Conservation (phyloP, 495 filamentous ascomycete genomes). For the Tuber magnatum region DNA sequence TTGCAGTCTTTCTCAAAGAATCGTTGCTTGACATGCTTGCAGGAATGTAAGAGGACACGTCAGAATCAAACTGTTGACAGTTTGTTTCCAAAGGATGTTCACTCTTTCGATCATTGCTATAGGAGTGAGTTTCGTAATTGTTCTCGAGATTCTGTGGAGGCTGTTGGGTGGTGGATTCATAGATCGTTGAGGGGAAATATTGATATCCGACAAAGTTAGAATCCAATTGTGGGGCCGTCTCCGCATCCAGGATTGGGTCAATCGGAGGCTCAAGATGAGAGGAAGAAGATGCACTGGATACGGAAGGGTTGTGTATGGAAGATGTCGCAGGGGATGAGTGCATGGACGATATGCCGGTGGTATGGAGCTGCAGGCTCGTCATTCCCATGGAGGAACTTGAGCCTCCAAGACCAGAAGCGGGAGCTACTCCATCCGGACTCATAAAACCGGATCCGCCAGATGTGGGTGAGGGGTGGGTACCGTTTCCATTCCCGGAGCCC, state of each 20-base stretch:
- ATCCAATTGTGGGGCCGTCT: constrained; percentile 34
- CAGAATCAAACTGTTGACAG: constrained; percentile 38
- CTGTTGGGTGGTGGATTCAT: constrained; percentile 34
- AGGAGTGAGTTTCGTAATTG: constrained; percentile 39
- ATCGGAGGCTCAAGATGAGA: constrained; percentile 41
- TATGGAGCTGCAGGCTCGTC: constrained; percentile 33
- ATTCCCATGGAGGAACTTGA: constrained; percentile 36
- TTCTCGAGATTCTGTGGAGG: constrained; percentile 36
- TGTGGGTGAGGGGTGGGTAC: constrained; percentile 40
- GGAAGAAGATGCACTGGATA: constrained; percentile 34
- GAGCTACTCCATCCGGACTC: constrained; percentile 31
- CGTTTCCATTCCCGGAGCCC: constrained; percentile 49
- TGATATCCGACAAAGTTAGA: constrained; percentile 38
- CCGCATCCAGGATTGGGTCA: constrained; percentile 39
- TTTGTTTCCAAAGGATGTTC: constrained; percentile 39
- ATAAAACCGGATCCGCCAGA: constrained; percentile 38
- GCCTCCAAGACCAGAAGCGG: constrained; percentile 32
- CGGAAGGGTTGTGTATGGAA: constrained; percentile 37
- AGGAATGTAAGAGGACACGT: constrained; percentile 40
- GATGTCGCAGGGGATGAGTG: constrained; percentile 37
- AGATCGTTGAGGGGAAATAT: constrained; percentile 39
- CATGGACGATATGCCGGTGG: constrained; percentile 33
- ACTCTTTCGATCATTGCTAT: constrained; percentile 39
- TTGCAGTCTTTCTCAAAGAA: constrained; percentile 35
- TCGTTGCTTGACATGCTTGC: constrained; percentile 31